Evolutionary conservation across 192 early-diverging fungal genomes (phyloP), one percentile per base, ranked within the genome.

Genomic region (Linderina pennispora): DNA sequence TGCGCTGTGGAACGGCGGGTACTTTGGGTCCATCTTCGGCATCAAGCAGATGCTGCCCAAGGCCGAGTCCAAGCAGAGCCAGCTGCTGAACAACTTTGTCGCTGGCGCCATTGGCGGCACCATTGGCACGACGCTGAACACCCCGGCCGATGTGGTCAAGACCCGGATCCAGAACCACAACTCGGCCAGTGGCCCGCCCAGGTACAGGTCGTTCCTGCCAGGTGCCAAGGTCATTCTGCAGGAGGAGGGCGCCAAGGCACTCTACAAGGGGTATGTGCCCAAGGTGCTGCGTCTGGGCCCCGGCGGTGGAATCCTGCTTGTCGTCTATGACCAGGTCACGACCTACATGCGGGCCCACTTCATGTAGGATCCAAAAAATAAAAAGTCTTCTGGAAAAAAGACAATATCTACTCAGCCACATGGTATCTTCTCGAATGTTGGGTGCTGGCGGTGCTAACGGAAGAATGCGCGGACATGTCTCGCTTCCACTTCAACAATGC

Each of bases 131-230:
- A 79, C 90, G 32, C 67, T 91, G 31, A 98, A 98, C 72, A 95
- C 90, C 14, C 94, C 94, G 15, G 84, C 91, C 34, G 94, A 98
- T 74, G 94, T 98, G 20, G 91, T 94, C 45, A 98, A 98, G 80
- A 92, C 92, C 4, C 81, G 94, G 42, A 85, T 98, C 40, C 94
- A 98, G 69, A 86, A 82, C 55, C 80, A 89, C 71, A 80, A 88
- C 52, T 59, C 74, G 14, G 81, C 80, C 22, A 75, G 63, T 23
- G 67, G 70, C 1, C 79, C 85, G 2, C 78, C 74, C 40, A 91
- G 90, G 67, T 98, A 98, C 67, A 87, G 86, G 76, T 92, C 91
- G 80, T 78, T 91, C 33, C 11, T 93, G 45, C 87, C 90, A 1
- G 80, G 87, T 3, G 60, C 92, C 26, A 76, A 50, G 9, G 82